A percentile compares a stretch with the other conserved stretches of the same genome.
Evolutionary conservation across 2,329 filamentous ascomycete species (phyloP).

Genomic region (Meredithiella fracta): DNA sequence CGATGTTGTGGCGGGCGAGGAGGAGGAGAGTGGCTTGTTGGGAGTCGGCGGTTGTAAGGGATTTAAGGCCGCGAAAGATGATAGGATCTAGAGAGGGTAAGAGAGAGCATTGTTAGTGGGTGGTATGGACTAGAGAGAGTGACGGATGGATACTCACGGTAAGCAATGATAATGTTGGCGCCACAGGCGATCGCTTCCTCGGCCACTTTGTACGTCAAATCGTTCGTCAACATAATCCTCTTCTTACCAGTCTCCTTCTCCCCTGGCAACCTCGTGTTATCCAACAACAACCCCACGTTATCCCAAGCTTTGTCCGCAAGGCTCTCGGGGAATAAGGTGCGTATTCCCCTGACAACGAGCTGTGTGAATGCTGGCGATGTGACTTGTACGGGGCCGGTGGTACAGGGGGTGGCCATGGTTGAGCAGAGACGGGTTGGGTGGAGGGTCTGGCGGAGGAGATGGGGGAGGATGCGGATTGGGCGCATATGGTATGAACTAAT

Average conservation of each 20-base stretch:
- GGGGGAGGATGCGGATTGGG: not conserved
- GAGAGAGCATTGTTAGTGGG: slow-evolving; percentile 9
- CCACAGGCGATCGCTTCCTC: slow-evolving; percentile 70
- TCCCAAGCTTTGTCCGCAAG: slow-evolving; percentile 86
- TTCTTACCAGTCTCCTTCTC: slow-evolving; percentile 20
- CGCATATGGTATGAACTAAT: not conserved
- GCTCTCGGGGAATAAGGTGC: slow-evolving; percentile 71
- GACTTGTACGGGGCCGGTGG: slow-evolving; percentile 5
- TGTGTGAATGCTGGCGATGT: slow-evolving; percentile 26
- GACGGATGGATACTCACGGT: slow-evolving; percentile 39
- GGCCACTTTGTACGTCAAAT: slow-evolving; percentile 75
- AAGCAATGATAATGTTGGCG: slow-evolving; percentile 70
- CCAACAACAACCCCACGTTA: slow-evolving; percentile 72
- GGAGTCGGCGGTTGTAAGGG: slow-evolving; percentile 64
- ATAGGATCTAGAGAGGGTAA: slow-evolving; percentile 60
- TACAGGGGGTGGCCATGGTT: slow-evolving; percentile 1
- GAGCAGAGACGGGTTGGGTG: not conserved
- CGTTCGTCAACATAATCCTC: slow-evolving; percentile 52
- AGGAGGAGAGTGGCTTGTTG: slow-evolving; percentile 76
- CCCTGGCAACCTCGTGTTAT: slow-evolving; percentile 22
- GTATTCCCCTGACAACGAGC: slow-evolving; percentile 63
- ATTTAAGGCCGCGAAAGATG: slow-evolving; percentile 86
- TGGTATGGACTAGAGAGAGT: not conserved
- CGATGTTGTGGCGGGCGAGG: slow-evolving; percentile 72
- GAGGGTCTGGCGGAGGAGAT: not conserved